A percentile compares a stretch with the other conserved stretches of the same genome.
Evolutionary conservation across 495 filamentous ascomycete genomes (phyloP).

Genomic region (Penicillium bovifimosum): DNA sequence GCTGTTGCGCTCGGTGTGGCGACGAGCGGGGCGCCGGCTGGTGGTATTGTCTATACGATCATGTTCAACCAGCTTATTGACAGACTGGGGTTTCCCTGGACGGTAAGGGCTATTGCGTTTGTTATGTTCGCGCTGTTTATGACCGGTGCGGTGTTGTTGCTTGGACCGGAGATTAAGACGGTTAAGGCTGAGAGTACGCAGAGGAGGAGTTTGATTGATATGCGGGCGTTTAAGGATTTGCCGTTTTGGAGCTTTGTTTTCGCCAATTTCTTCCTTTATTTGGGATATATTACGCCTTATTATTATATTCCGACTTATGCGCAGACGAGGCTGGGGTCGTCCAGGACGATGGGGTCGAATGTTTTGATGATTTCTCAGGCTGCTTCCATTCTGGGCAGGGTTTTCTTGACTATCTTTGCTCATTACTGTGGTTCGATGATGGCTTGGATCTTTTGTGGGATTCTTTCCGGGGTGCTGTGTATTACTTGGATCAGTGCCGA

Average conservation of each 20-base stretch:
- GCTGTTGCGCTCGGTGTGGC: slow-evolving; percentile 44
- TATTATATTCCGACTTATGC: slow-evolving; percentile 57
- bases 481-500: slow-evolving; percentile 51
- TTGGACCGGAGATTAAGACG: not conserved
- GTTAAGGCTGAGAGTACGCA: not conserved
- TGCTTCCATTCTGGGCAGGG: slow-evolving; percentile 26
- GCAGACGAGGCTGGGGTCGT: slow-evolving; percentile 35
- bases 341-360: slow-evolving; percentile 44
- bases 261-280: slow-evolving; percentile 42
- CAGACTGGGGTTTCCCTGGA: slow-evolving; percentile 45
- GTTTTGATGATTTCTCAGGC: slow-evolving; percentile 31
- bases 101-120: slow-evolving; percentile 46
- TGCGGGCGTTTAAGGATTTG: slow-evolving; percentile 24
- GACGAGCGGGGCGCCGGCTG: slow-evolving; percentile 35
- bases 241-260: slow-evolving; percentile 27
- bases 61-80: slow-evolving; percentile 43
- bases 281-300: slow-evolving; percentile 59
- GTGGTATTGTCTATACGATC: slow-evolving; percentile 51
- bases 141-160: slow-evolving; percentile 35
- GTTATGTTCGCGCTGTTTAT: slow-evolving; percentile 40
- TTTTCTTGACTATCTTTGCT: slow-evolving; percentile 18
- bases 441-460: slow-evolving; percentile 19
- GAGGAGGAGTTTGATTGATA: slow-evolving; percentile 14
- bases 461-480: slow-evolving; percentile 21
- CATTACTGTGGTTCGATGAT: slow-evolving; percentile 24